phyloP scores from a whole-genome alignment of 164 flowering plant genomes.

The Saururus chinensis region DNA sequence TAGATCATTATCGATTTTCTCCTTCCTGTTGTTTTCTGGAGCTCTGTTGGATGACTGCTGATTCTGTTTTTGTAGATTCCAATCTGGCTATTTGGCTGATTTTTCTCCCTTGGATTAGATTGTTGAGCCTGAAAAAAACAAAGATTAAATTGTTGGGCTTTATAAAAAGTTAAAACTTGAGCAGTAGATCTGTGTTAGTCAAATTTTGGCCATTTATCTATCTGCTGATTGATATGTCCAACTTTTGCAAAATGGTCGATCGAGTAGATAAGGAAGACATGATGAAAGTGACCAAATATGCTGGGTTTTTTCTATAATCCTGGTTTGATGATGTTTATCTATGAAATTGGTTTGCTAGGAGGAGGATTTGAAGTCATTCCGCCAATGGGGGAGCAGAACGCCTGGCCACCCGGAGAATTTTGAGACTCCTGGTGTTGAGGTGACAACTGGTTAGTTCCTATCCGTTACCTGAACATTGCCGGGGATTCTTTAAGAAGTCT shows the following conservation, averaged over 20 bases:
- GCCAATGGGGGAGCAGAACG: slow-evolving; percentile 97
- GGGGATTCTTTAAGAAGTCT: neutral
- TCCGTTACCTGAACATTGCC: neutral
- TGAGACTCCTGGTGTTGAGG: slow-evolving; percentile 98
- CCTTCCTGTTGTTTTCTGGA: no score
- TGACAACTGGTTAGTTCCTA: slow-evolving; percentile 74
- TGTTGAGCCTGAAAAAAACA: no score
- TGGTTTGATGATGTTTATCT: neutral
- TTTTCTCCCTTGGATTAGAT: no score
- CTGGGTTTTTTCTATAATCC: neutral
- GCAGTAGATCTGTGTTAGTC: neutral
- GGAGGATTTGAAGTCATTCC: slow-evolving; percentile 85
- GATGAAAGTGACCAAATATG: neutral
- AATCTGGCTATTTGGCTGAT: neutral
- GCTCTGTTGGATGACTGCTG: no score
- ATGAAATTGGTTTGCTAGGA: slow-evolving; percentile 31
- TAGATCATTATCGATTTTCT: no score
- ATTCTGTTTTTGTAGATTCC: neutral
- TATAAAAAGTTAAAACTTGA: neutral
- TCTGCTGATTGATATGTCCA: neutral
- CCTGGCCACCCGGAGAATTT: slow-evolving; percentile 99
- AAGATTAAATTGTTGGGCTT: no score
- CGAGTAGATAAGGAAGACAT: no score
- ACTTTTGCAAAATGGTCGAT: no score
- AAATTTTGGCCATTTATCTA: neutral